phyloP scores from a whole-genome alignment of 768 basidiomycete genomes.

The Suillus spraguei region DNA sequence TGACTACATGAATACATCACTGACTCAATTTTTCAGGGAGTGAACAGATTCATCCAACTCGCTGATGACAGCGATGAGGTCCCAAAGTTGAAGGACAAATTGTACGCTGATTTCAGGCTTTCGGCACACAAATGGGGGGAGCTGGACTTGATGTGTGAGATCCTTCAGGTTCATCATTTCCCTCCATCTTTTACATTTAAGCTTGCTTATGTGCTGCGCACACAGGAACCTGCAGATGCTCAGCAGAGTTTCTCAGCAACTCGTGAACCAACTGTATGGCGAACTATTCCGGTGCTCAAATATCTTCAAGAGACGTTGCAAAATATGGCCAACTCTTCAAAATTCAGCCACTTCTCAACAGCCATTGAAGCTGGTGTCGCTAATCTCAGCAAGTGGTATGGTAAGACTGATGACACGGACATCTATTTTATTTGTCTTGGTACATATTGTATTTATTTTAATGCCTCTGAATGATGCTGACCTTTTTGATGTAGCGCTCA shows the following conservation, averaged over 20 bases:
- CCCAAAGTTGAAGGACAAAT: too few relatives aligned
- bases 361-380: slow-evolving; percentile 12
- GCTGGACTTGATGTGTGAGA: slow-evolving; percentile 27
- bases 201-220: too few relatives aligned
- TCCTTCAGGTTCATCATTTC: slow-evolving; percentile 17
- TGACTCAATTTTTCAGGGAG: neutral
- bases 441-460: neutral
- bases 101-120: slow-evolving; percentile 21
- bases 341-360: too few relatives aligned
- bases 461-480: neutral
- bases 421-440: slow-evolving; percentile 1
- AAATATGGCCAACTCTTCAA: too few relatives aligned
- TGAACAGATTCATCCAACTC: slow-evolving; percentile 9
- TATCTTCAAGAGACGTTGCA: too few relatives aligned
- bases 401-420: neutral
- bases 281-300: too few relatives aligned
- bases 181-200: too few relatives aligned
- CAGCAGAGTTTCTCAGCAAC: too few relatives aligned
- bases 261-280: too few relatives aligned
- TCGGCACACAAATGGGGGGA: slow-evolving; percentile 25
- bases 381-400: neutral
- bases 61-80: slow-evolving; percentile 25
- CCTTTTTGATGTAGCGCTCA: neutral
- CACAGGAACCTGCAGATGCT: slow-evolving; percentile 12
- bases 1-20: neutral